Evolutionary conservation across 805 yeast genomes (phyloP), one percentile per base, ranked within the genome.

Genomic region (Jamesozyma spencerorum): DNA sequence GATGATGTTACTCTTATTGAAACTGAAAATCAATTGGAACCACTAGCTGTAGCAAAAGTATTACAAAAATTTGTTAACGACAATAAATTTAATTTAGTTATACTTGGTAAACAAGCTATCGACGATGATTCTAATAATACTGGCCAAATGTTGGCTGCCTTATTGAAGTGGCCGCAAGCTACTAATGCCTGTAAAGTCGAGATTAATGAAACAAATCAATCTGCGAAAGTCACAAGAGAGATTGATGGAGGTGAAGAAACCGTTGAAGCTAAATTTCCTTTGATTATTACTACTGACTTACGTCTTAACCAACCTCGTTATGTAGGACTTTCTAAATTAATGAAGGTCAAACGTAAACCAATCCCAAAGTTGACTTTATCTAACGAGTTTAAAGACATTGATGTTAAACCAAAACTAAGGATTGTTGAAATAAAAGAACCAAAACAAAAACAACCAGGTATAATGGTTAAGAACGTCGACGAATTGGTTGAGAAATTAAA

Each of bases 281-380:
- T 87, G 68, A 74, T 92, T 40, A 75, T 92, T 52, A 88, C 97
- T 20, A 82, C 97, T 2, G 99, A 92, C 62, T 71, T 92, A 52
- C 81, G 98, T 63, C 74, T 92, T 57, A 92, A 92, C 62, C 92
- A 78, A 58, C 98, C 99, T 34, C 79, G 97, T 54, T 92, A 86
- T 56, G 95, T 94, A n/a, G 77, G 94, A 12, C 72, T 92, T 58
- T 97, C 96, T 45, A 92, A 90, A 63, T 76, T 88, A 69, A 92
- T 92, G 97, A 92, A 92, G 71, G 97, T 97, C 41, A 92, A 92
- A 71, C 88, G 88, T 77, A 88, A 86, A 71, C 95, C 95, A 3
- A 70, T 88, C 60, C 85, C 78, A 70, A 76, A 56, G 61, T 75
- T 63, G 64, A 73, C 67, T 62, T 63, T 79, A 17, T 68, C 57